These are phyloP conservation scores for Ustulina deusta DNA, from an alignment of 2,329 filamentous ascomycete species.

Conservation along the genomic window DNA sequence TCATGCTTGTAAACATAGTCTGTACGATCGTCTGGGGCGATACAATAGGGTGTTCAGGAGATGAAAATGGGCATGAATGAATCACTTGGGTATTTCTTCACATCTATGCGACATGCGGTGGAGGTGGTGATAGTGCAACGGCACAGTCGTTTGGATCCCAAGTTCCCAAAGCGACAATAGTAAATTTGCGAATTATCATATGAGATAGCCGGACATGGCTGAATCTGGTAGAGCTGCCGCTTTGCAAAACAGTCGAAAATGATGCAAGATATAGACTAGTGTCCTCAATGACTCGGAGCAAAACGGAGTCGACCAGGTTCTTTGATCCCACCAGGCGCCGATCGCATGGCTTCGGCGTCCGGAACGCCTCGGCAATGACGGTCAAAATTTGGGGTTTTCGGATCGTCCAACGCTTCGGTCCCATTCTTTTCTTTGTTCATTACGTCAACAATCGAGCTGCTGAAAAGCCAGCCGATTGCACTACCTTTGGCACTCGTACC, in stretches of 20 bases:
- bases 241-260: background rate
- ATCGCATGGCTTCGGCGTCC: slow-evolving; percentile 23
- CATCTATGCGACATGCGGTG: slow-evolving; percentile 10
- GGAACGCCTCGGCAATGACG: slow-evolving; percentile 33
- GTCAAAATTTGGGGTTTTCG: slow-evolving; percentile 17
- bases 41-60: slow-evolving; percentile 42
- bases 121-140: background rate
- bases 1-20: slow-evolving; percentile 50
- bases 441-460: slow-evolving; percentile 34
- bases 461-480: background rate
- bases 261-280: background rate
- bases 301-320: slow-evolving; percentile 4
- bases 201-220: background rate
- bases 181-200: background rate
- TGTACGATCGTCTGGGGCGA: slow-evolving; percentile 46
- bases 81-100: slow-evolving; percentile 35
- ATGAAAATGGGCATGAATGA: slow-evolving; percentile 40
- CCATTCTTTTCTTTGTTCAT: slow-evolving; percentile 29
- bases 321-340: slow-evolving; percentile 17
- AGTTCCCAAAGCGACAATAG: background rate
- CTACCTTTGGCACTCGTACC: too few relatives aligned
- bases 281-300: slow-evolving; percentile 17
- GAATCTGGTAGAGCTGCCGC: background rate
- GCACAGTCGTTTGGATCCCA: background rate
- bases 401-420: slow-evolving; percentile 19